Evolutionary conservation across 2,329 filamentous ascomycete species (phyloP).

Genomic region (Nemania abortiva): DNA sequence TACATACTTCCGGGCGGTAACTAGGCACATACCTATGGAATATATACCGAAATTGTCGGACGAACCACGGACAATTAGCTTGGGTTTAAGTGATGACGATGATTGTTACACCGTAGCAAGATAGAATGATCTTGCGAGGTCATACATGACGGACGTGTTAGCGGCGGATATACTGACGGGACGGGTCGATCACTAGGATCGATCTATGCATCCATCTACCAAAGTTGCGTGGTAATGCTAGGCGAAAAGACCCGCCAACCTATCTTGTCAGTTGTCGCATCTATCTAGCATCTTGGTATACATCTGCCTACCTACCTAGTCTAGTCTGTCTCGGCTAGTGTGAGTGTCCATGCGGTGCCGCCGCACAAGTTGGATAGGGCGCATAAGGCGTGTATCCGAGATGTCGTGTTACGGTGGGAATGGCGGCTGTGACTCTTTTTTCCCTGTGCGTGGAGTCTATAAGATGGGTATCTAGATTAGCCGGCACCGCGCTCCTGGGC

Average conservation of each 20-base stretch:
- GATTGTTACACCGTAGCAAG: background rate
- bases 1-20: conserved; percentile 8
- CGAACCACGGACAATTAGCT: background rate
- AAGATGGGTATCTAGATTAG: conserved; percentile 4
- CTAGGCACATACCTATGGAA: background rate
- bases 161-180: conserved; percentile 9
- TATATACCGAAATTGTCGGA: conserved; percentile 5
- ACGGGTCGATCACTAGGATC: conserved; percentile 9
- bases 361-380: conserved; percentile 7
- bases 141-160: background rate
- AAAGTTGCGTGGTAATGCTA: background rate
- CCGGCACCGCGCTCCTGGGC: conserved; percentile 19
- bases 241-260: background rate
- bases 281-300: background rate
- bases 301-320: background rate
- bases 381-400: conserved; percentile 9
- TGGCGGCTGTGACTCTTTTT: conserved; percentile 14
- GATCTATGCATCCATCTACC: background rate
- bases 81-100: background rate
- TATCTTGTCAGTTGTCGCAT: background rate
- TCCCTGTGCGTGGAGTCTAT: background rate
- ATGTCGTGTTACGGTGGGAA: conserved; percentile 22
- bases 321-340: conserved; percentile 9
- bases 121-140: background rate
- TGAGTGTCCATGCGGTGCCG: background rate